Conservation (phyloP, 495 filamentous ascomycete genomes). For the Tetracladium marchalianum region DNA sequence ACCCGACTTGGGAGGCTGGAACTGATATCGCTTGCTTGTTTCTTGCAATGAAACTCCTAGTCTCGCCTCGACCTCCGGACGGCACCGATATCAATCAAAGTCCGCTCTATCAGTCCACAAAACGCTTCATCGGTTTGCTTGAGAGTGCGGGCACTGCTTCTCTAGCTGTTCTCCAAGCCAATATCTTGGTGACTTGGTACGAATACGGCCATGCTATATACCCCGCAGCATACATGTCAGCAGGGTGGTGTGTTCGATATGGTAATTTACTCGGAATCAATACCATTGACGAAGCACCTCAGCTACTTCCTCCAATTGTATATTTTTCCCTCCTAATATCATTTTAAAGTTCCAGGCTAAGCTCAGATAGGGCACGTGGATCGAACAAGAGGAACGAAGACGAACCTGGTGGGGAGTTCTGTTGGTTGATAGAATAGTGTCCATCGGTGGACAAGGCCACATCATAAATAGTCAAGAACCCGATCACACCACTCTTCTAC, state of each 20-base stretch:
- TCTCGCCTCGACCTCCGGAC: conserved; percentile 16
- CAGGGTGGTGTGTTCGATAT: conserved; percentile 32
- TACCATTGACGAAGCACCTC: conserved; percentile 18
- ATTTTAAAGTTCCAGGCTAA: background rate
- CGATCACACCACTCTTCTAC: conserved; percentile 26
- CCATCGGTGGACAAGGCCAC: conserved; percentile 32
- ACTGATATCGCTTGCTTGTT: conserved; percentile 39
- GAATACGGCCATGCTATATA: conserved; percentile 39
- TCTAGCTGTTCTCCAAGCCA: conserved; percentile 32
- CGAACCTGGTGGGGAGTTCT: conserved; percentile 43
- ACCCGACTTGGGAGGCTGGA: conserved; percentile 30
- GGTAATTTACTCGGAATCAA: conserved; percentile 38
- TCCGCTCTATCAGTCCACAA: conserved; percentile 31
- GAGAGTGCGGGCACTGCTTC: conserved; percentile 30
- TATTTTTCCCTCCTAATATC: background rate
- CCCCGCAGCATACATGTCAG: conserved; percentile 36
- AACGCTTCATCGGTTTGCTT: conserved; percentile 28
- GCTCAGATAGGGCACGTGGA: conserved; percentile 28
- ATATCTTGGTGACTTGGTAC: conserved; percentile 34
- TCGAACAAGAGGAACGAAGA: conserved; percentile 38
- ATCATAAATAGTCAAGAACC: conserved; percentile 33
- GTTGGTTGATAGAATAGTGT: conserved; percentile 34
- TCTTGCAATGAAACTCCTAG: conserved; percentile 38
- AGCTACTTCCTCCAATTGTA: conserved; percentile 23
- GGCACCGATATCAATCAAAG: conserved; percentile 20